Base-by-base conservation (phyloP, 345 rosid genomes). In the Pugionium dolabratum region DNA sequence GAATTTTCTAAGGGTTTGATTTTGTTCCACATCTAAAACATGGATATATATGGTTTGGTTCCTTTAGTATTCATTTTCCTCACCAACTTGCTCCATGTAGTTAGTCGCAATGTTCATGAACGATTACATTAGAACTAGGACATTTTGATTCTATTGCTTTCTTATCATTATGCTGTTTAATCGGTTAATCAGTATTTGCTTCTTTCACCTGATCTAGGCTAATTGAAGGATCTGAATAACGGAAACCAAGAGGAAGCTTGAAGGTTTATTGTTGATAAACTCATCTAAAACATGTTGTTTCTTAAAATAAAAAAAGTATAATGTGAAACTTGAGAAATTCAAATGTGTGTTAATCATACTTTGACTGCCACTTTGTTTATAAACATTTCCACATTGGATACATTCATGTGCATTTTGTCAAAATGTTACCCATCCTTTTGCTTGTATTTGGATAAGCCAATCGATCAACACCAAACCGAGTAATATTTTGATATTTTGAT, bases 161-260 rank as follows among this genome's bases (percentile, higher is more conserved):
- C 18, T 2, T 0, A n/a, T 28, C 2, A 2, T 11, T 49, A 30
- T 2, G 37, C 1, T 9, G 18, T 18, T 51, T 32, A 52, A 6
- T 52, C 31, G 6, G 1, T 67, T 11, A 5, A 35, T 56, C 26
- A 7, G 43, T 26, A n/a, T 10, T 45, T 66, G 37, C 9, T 44
- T 66, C 9, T 66, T 54, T 45, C 6, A 28, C n/a, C 29, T 54
- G 54, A 9, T 36, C 6, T 39, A 67, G 71, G 56, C 63, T 11
- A 28, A 7, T 67, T 1, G 8, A 7, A 57, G 55, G 11, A 67
- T 31, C 48, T 46, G 27, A 26, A 31, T 47, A 27, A 27, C 7
- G 31, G 52, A 27, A 4, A 27, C 31, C 30, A 27, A 47, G 9
- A 7, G 45, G 32, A 39, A 35, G 47, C 71, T 18, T 67, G 54